Evolutionary conservation across 2,329 filamentous ascomycete genomes (phyloP), one percentile per base, ranked within the genome.

Genomic region (Fusarium musae): DNA sequence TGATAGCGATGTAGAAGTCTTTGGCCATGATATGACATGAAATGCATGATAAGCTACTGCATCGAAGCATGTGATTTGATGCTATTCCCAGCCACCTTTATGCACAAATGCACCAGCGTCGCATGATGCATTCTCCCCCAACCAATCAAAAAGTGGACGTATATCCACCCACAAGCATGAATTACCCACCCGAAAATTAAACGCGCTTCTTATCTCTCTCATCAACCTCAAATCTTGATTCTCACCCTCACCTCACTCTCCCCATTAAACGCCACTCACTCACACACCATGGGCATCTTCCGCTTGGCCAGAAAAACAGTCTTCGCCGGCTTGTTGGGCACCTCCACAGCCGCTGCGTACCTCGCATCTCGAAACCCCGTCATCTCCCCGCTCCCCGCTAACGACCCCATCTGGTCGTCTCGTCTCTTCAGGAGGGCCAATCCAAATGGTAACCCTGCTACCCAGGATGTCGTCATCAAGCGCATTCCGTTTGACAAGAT

Each of bases 391-490:
- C 79, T 92, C 52, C 80, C 85, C n/a, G 79, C 86, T 49, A 85
- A 87, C 72, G 91, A 93, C 75, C 87, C 88, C 40, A 81, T 93
- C 75, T 92, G 90, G 86, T 84, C 84, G 60, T 88, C 88, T 34
- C 83, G 85, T 23, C 81, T 86, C 62, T 93, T 87, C 83, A 82
- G 84, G 54, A 86, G 85, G 66, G 87, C 88, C 81, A 94, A 94
- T 76, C 88, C 89, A 4, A 85, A 87, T 46, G 82, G 84, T 37
- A 93, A 93, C 79, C 88, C 91, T 1, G 84, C 88, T 0, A 88
- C 88, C 2, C 87, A 92, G 64, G 92, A 94, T 78, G 81, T 92
- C 16, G 91, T 88, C 75, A 83, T 93, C 73, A 88, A 89, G 73
- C 86, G 85, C 40, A 85, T 94, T 1, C 89, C 91, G 0, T 78